Conservation (phyloP, 495 filamentous ascomycete species). For the Neurospora intermedia region DNA sequence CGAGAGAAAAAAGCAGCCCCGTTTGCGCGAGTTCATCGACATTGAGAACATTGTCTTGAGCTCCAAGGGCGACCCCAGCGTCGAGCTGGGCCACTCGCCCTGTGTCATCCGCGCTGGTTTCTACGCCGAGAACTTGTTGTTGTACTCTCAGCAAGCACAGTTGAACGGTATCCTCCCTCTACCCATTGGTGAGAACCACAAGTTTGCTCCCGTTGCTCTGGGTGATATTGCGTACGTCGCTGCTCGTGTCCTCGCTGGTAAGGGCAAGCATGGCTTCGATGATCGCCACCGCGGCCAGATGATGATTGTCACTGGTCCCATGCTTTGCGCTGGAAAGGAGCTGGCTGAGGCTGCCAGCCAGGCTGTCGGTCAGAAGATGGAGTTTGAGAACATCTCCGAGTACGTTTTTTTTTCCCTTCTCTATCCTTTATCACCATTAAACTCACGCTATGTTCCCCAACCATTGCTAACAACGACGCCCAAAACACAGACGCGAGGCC, state of each 20-base stretch:
- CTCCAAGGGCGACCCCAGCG: constrained; percentile 35
- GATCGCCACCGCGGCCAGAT: constrained; percentile 46
- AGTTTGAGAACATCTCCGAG: constrained; percentile 46
- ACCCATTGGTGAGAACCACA: constrained; percentile 39
- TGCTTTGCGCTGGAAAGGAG: constrained; percentile 41
- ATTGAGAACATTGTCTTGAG: constrained; percentile 37
- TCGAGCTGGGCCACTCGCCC: constrained; percentile 32
- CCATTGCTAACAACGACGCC: neutral
- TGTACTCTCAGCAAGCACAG: constrained; percentile 38
- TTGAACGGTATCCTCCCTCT: constrained; percentile 36
- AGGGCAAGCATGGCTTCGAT: constrained; percentile 44
- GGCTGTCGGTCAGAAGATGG: constrained; percentile 35
- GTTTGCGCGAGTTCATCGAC: constrained; percentile 44
- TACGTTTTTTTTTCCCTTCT: constrained; percentile 8
- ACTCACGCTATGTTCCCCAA: too few species aligned
- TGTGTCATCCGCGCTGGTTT: constrained; percentile 46
- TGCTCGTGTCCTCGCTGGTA: constrained; percentile 40
- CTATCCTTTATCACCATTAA: too few species aligned
- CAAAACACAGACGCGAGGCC: constrained; percentile 30
- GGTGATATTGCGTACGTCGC: constrained; percentile 41
- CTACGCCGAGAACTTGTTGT: constrained; percentile 46
- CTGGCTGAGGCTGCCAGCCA: constrained; percentile 40
- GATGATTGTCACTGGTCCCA: constrained; percentile 46
- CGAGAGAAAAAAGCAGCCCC: constrained; percentile 38
- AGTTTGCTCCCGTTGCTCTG: constrained; percentile 44